Evolutionary conservation across 352 stramenopile species (phyloP).

Genomic region (Pilasporangium apinafurcum): DNA sequence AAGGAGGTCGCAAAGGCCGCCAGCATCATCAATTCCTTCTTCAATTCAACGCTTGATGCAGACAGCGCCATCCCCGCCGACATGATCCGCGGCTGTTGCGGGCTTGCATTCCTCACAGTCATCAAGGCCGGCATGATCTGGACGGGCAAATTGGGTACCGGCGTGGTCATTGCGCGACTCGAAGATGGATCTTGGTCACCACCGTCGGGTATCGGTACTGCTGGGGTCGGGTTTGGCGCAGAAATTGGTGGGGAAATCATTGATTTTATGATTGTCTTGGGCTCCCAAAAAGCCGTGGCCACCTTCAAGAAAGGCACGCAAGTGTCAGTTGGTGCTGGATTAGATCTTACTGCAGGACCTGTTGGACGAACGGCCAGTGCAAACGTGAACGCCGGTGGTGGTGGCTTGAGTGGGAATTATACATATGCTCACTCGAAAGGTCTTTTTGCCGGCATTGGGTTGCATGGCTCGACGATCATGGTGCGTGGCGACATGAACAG

Average conservation of each 20-base stretch:
- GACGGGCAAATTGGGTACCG: conserved; percentile 80
- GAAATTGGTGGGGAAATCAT: conserved; percentile 84
- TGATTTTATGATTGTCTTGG: conserved; percentile 87
- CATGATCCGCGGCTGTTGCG: conserved; percentile 67
- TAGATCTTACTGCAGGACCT: conserved; percentile 73
- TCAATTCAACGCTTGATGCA: conserved; percentile 60
- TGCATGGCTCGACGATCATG: conserved; percentile 82
- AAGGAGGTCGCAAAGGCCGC: conserved; percentile 81
- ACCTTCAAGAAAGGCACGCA: conserved; percentile 84
- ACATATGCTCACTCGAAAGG: conserved; percentile 85
- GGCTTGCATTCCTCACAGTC: conserved; percentile 83
- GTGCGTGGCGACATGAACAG: conserved; percentile 80
- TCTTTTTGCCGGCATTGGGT: conserved; percentile 64
- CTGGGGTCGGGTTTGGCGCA: conserved; percentile 73
- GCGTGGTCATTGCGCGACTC: conserved; percentile 73
- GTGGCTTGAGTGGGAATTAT: conserved; percentile 77
- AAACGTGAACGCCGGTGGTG: conserved; percentile 72
- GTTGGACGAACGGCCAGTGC: conserved; percentile 61
- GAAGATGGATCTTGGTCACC: conserved; percentile 80
- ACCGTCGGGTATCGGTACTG: conserved; percentile 76
- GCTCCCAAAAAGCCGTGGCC: conserved; percentile 58
- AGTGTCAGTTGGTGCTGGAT: conserved; percentile 64
- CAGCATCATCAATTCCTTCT: conserved; percentile 83
- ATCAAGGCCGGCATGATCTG: conserved; percentile 82
- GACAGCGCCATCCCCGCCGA: conserved; percentile 77